Conservation (phyloP, 768 basidiomycete species). For the Lepiota venenata region DNA sequence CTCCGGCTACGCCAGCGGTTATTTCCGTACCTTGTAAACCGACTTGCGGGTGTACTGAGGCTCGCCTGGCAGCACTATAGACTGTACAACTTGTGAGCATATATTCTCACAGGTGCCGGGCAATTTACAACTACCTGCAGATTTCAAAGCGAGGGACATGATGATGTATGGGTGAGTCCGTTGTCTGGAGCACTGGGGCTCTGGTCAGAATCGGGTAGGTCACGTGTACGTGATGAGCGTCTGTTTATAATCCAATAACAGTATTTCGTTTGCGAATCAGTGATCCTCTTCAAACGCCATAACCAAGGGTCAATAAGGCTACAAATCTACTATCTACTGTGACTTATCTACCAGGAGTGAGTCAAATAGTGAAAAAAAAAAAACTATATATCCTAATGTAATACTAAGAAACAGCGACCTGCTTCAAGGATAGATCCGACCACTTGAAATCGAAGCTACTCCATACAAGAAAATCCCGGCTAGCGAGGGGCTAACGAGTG, state of each 20-base stretch:
- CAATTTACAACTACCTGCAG: slow-evolving; percentile 29
- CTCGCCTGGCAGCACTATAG: slow-evolving; percentile 38
- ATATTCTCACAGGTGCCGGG: neutral
- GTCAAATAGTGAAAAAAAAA: neutral
- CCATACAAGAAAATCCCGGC: neutral
- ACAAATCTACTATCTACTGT: neutral
- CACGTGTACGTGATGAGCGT: slow-evolving; percentile 5
- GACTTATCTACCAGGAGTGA: neutral
- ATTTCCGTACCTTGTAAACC: slow-evolving; percentile 35
- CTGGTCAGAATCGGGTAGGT: slow-evolving; percentile 8
- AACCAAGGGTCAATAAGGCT: neutral
- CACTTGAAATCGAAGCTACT: neutral
- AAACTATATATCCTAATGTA: neutral
- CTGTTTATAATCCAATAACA: neutral
- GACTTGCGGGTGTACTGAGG: slow-evolving; percentile 41
- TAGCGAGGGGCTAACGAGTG: neutral
- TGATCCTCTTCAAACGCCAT: neutral
- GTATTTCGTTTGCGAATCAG: too few relatives aligned
- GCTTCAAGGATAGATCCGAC: neutral
- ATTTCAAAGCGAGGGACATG: slow-evolving; percentile 48
- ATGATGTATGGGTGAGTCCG: slow-evolving; percentile 14
- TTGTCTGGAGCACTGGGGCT: neutral
- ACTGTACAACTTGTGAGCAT: slow-evolving; percentile 12
- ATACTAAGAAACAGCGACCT: too few relatives aligned
- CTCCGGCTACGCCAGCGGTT: neutral